Conservation (phyloP, 2,329 filamentous ascomycete genomes). For the Xenoacremonium recifei region DNA sequence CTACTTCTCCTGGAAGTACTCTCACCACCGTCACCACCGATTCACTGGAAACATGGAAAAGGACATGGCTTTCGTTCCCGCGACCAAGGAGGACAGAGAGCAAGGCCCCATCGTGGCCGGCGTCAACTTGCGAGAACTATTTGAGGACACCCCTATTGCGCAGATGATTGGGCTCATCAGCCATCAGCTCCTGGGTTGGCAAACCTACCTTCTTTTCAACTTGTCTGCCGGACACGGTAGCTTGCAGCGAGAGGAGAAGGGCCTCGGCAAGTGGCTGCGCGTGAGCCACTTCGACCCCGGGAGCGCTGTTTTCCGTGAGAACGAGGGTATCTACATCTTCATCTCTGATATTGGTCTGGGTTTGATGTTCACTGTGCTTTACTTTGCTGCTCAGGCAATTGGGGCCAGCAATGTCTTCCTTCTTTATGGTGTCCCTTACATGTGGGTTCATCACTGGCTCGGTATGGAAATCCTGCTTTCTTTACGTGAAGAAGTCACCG, state of each 20-base stretch:
- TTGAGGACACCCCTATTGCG: slow-evolving; percentile 63
- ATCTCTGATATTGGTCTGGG: slow-evolving; percentile 60
- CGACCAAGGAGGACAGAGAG: slow-evolving; percentile 38
- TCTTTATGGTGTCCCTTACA: slow-evolving; percentile 62
- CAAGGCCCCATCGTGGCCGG: slow-evolving; percentile 33
- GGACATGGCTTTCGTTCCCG: slow-evolving; percentile 64
- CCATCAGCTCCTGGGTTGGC: slow-evolving; percentile 66
- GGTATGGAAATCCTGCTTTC: slow-evolving; percentile 38
- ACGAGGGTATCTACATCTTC: slow-evolving; percentile 54
- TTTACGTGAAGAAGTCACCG: background rate
- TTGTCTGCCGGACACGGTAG: slow-evolving; percentile 47
- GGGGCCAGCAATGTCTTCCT: slow-evolving; percentile 56
- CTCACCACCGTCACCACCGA: slow-evolving; percentile 67
- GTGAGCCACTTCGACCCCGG: slow-evolving; percentile 61
- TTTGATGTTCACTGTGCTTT: slow-evolving; percentile 50
- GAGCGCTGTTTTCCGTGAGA: slow-evolving; percentile 58
- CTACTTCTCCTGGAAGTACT: slow-evolving; percentile 73
- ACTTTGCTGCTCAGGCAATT: slow-evolving; percentile 50
- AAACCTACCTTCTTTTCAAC: slow-evolving; percentile 62
- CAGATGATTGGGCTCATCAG: slow-evolving; percentile 52
- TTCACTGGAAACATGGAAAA: slow-evolving; percentile 67
- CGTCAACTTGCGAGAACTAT: slow-evolving; percentile 49
- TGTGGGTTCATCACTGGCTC: slow-evolving; percentile 72
- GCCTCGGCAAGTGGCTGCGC: slow-evolving; percentile 37
- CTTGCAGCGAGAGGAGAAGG: slow-evolving; percentile 40